phyloP scores from a whole-genome alignment of 1,284 basidiomycete genomes.

The Cryptococcus sp. region DNA sequence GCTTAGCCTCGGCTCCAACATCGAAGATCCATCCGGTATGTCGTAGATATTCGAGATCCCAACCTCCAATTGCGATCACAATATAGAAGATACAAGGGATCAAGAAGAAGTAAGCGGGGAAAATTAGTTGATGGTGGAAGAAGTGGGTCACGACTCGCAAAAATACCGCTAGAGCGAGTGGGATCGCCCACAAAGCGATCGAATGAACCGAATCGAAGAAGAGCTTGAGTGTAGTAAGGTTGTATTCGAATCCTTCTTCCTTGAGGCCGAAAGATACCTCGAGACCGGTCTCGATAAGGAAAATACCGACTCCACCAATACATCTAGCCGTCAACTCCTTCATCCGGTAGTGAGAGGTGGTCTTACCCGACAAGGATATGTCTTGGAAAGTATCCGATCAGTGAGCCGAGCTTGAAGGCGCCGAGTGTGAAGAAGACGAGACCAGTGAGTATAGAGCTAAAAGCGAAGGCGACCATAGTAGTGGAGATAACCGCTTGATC shows the following conservation, averaged over 20 bases:
- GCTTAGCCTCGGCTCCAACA: slow-evolving; percentile 58
- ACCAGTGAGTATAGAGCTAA: slow-evolving; percentile 87
- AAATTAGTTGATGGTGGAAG: slow-evolving; percentile 83
- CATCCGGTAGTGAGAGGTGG: background rate
- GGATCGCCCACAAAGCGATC: slow-evolving; percentile 68
- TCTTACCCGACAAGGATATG: slow-evolving; percentile 85
- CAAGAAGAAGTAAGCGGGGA: slow-evolving; percentile 82
- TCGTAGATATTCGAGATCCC: slow-evolving; percentile 63
- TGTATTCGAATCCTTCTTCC: slow-evolving; percentile 73
- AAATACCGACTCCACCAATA: slow-evolving; percentile 93
- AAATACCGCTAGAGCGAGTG: slow-evolving; percentile 70
- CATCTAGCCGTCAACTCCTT: slow-evolving; percentile 51
- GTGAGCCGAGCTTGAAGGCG: slow-evolving; percentile 69
- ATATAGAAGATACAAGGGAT: slow-evolving; percentile 84
- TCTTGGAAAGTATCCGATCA: slow-evolving; percentile 94
- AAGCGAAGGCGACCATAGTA: slow-evolving; percentile 81
- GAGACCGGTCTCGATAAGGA: slow-evolving; percentile 82
- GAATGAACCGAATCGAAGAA: slow-evolving; percentile 61
- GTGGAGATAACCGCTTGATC: slow-evolving; percentile 76
- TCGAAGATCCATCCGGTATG: slow-evolving; percentile 85
- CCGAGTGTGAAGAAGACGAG: slow-evolving; percentile 85
- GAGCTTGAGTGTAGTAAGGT: slow-evolving; percentile 56
- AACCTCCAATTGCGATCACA: slow-evolving; percentile 61
- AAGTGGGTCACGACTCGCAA: slow-evolving; percentile 75
- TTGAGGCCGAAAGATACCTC: slow-evolving; percentile 77